Conservation (phyloP, 2,329 filamentous ascomycete species). For the Colletotrichum sp. region DNA sequence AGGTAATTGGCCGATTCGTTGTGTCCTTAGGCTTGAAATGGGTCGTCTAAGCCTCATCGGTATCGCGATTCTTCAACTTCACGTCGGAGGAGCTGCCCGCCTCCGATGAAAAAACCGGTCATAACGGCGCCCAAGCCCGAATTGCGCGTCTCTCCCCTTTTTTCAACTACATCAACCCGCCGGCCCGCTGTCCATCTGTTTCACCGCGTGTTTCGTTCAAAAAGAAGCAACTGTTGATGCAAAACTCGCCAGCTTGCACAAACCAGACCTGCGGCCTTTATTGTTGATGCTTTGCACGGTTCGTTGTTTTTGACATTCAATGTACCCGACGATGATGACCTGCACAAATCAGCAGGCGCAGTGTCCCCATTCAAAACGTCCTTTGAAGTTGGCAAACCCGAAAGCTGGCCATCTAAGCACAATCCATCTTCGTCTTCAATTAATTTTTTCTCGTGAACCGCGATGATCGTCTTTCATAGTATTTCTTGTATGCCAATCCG, state of each 20-base stretch:
- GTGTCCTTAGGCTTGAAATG: background rate
- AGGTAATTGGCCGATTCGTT: background rate
- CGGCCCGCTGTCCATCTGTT: background rate
- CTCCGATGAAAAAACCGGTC: background rate
- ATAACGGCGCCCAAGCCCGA: background rate
- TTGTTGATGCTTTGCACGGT: background rate
- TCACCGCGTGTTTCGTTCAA: background rate
- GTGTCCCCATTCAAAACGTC: background rate
- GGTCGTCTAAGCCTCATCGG: background rate
- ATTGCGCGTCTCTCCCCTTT: background rate
- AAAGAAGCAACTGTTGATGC: background rate
- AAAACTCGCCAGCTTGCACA: background rate
- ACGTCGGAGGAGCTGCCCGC: background rate
- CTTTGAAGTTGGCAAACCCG: background rate
- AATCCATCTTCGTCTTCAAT: background rate
- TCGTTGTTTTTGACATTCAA: background rate
- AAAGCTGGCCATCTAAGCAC: background rate
- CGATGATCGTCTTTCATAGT: background rate
- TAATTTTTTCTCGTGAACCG: background rate
- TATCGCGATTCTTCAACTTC: background rate
- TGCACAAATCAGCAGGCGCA: background rate
- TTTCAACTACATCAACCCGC: background rate
- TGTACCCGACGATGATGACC: background rate
- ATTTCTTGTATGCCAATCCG: background rate
- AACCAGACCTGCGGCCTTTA: background rate